These are phyloP conservation scores for Beverwykella pulmonaria DNA, from an alignment of 495 filamentous ascomycete species.

Conservation along the genomic window DNA sequence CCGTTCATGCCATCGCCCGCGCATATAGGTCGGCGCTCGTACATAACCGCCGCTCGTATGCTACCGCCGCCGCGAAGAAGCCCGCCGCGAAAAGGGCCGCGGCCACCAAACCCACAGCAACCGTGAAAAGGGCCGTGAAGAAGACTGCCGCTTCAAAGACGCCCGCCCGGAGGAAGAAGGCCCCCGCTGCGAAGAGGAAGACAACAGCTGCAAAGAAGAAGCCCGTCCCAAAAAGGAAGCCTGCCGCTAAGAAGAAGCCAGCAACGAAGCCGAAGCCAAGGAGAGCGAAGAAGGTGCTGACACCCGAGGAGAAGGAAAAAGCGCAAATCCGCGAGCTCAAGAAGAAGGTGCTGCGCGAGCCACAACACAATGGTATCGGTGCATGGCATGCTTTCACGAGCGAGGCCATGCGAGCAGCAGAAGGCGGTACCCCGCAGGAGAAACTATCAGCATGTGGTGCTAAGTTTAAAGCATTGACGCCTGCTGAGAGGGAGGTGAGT, in stretches of 20 bases:
- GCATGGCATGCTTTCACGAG: slow-evolving; percentile 36
- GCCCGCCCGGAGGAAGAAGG: slow-evolving; percentile 22
- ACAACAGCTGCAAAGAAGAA: neutral
- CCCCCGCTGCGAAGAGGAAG: slow-evolving; percentile 28
- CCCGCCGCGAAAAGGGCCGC: neutral
- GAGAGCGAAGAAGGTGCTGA: slow-evolving; percentile 8
- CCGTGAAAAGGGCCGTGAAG: slow-evolving; percentile 24
- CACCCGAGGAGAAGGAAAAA: slow-evolving; percentile 26
- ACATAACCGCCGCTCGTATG: slow-evolving; percentile 33
- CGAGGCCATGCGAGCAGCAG: slow-evolving; percentile 24
- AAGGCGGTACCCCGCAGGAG: neutral
- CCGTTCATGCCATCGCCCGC: slow-evolving; percentile 23
- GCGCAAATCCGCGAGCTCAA: slow-evolving; percentile 27
- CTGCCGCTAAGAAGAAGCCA: slow-evolving; percentile 28
- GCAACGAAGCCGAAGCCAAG: slow-evolving; percentile 9
- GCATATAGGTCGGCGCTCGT: slow-evolving; percentile 19
- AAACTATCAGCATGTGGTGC: slow-evolving; percentile 7
- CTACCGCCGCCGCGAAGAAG: slow-evolving; percentile 14
- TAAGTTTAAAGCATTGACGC: slow-evolving; percentile 32
- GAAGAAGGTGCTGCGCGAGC: slow-evolving; percentile 37
- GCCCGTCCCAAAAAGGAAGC: slow-evolving; percentile 23
- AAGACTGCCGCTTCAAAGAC: slow-evolving; percentile 3
- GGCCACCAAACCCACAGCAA: slow-evolving; percentile 21
- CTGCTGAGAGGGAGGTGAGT: slow-evolving; percentile 40
- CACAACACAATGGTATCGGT: neutral